A percentile compares a stretch with the other conserved stretches of the same genome.
Evolutionary conservation across 2,329 filamentous ascomycete genomes (phyloP).

Genomic region (Penicillium sp.): DNA sequence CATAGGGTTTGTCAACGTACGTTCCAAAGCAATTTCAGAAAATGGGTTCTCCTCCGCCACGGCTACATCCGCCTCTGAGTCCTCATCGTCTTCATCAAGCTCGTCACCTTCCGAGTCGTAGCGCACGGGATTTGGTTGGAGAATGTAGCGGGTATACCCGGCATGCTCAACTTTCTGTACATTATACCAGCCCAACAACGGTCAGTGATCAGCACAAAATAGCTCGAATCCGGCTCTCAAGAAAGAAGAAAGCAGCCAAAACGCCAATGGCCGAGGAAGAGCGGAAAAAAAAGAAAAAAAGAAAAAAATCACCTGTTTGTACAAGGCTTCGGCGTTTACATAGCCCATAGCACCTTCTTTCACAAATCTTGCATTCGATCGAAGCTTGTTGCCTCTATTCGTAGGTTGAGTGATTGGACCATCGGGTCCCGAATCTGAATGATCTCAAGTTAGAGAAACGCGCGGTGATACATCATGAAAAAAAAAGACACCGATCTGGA

Average conservation of each 20-base stretch:
- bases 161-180: constrained; percentile 64
- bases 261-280: background rate
- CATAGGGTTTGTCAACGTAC: constrained; percentile 43
- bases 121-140: constrained; percentile 62
- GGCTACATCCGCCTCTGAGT: constrained; percentile 61
- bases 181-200: background rate
- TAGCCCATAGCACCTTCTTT: constrained; percentile 60
- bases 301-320: constrained; percentile 57
- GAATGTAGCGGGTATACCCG: constrained; percentile 64
- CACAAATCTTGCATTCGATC: constrained; percentile 61
- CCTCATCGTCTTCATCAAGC: constrained; percentile 62
- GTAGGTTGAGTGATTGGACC: constrained; percentile 59
- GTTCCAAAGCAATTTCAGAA: constrained; percentile 60
- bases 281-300: background rate
- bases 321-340: constrained; percentile 55
- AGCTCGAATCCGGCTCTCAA: background rate
- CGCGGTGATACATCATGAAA: constrained; percentile 11
- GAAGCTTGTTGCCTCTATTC: constrained; percentile 67
- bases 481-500: background rate
- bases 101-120: constrained; percentile 70
- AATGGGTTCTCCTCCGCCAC: constrained; percentile 68
- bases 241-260: background rate
- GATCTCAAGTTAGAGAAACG: constrained; percentile 16
- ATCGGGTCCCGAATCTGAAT: constrained; percentile 51
- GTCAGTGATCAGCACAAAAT: background rate